Percentiles rank a stretch among this genome's conserved stretches.
These are phyloP conservation scores for Gossypium ekmanianum DNA, from an alignment of 345 rosid genomes.

Conservation along the genomic window DNA sequence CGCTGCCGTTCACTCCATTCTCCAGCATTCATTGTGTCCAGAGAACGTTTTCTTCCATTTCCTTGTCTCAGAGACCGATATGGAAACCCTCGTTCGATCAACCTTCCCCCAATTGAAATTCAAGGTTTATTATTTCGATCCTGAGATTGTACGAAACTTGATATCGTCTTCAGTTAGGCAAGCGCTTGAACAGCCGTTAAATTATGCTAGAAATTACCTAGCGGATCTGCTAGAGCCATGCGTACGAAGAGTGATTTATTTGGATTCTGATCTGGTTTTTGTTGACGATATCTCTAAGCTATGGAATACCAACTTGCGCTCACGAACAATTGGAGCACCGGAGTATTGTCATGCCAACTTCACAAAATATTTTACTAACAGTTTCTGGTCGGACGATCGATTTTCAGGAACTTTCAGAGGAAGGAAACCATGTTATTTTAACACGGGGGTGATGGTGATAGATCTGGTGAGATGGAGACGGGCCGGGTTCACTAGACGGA, in stretches of 20 bases:
- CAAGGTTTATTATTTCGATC: constrained; percentile 82
- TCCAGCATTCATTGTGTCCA: constrained; percentile 73
- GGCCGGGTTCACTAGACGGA: constrained; percentile 63
- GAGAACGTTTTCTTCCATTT: constrained; percentile 88
- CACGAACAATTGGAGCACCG: constrained; percentile 87
- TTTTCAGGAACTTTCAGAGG: constrained; percentile 51
- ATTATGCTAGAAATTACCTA: constrained; percentile 87
- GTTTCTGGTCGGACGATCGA: constrained; percentile 62
- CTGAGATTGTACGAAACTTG: constrained; percentile 62
- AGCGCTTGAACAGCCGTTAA: constrained; percentile 90
- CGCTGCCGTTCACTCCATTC: constrained; percentile 91
- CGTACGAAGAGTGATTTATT: constrained; percentile 73
- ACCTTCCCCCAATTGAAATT: constrained; percentile 83
- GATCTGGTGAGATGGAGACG: constrained; percentile 87
- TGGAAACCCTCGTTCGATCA: constrained; percentile 67
- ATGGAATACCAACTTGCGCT: constrained; percentile 60
- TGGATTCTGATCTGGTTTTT: constrained; percentile 87
- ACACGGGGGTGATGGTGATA: constrained; percentile 95
- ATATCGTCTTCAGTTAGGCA: constrained; percentile 89
- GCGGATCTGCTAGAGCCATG: constrained; percentile 85
- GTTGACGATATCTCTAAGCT: constrained; percentile 80
- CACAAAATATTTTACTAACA: constrained; percentile 72
- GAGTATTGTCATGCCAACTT: constrained; percentile 97
- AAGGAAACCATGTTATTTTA: constrained; percentile 74
- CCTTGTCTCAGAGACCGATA: constrained; percentile 62